Evolutionary conservation across 371 early-diverging fungal genomes (phyloP).

Genomic region (Rhizopus microsporus): DNA sequence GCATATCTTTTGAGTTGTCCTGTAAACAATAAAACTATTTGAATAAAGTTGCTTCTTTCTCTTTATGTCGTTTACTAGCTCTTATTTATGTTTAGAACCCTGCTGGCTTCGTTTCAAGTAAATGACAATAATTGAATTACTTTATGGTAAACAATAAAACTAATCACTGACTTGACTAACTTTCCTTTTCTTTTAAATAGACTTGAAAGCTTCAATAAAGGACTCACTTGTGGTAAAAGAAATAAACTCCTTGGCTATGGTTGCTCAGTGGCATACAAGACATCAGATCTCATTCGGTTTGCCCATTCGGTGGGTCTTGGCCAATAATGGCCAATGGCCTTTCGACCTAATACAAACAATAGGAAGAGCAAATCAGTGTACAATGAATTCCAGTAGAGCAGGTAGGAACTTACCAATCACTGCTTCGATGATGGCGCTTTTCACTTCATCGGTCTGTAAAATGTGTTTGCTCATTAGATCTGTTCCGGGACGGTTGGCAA

Average conservation of each 20-base stretch:
- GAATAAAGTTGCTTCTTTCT: too few relatives aligned
- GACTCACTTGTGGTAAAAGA: too few relatives aligned
- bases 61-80: too few relatives aligned
- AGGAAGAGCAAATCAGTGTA: constrained; percentile 7
- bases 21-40: too few relatives aligned
- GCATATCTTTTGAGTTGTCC: not conserved
- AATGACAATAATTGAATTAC: too few relatives aligned
- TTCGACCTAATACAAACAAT: constrained; percentile 10
- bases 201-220: too few relatives aligned
- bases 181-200: too few relatives aligned
- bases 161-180: too few relatives aligned
- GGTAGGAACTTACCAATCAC: constrained; percentile 7
- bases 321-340: constrained; percentile 4
- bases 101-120: too few relatives aligned
- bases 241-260: too few relatives aligned
- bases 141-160: too few relatives aligned
- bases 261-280: constrained; percentile 9
- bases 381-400: not conserved
- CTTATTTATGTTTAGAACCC: too few relatives aligned
- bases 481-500: not conserved
- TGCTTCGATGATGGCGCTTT: constrained; percentile 1
- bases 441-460: constrained; percentile 10
- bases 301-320: constrained; percentile 9
- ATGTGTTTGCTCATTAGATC: constrained; percentile 1
- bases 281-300: constrained; percentile 7